phyloP scores from a whole-genome alignment of 176 grass and related monocot genomes.

The Microstegium vimineum region DNA sequence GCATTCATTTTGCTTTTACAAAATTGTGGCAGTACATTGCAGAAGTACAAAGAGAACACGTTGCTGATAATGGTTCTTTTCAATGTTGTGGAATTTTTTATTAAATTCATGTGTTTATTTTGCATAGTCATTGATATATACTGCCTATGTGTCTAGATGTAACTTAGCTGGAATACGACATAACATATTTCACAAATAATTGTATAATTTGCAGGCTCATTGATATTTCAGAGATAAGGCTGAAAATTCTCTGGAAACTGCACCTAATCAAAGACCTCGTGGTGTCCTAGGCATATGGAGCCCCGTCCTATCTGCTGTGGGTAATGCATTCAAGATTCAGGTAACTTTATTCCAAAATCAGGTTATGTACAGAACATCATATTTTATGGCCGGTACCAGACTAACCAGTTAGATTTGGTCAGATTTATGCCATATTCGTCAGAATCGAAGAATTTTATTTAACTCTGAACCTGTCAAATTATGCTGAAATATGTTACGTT shows the following conservation, averaged over 20 bases:
- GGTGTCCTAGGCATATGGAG: constrained; percentile 97
- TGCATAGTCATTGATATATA: neutral
- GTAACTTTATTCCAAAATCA: constrained; percentile 33
- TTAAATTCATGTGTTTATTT: constrained; percentile 1
- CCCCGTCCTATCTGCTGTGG: constrained; percentile 87
- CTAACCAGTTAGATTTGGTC: neutral
- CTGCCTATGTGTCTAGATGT: neutral
- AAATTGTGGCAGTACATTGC: neutral
- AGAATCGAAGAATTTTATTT: neutral
- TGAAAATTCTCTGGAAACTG: constrained; percentile 97
- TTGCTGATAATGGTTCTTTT: neutral
- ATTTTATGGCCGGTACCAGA: neutral
- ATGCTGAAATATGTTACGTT: neutral
- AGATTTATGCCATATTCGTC: neutral
- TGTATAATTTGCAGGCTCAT: constrained; percentile 65
- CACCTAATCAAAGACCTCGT: constrained; percentile 83
- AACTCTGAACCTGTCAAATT: neutral
- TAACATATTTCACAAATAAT: constrained; percentile 20
- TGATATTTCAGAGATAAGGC: constrained; percentile 90
- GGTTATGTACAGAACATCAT: neutral
- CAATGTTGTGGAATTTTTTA: neutral
- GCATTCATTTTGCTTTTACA: neutral
- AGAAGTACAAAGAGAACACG: neutral
- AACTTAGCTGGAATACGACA: constrained; percentile 8
- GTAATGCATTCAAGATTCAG: constrained; percentile 99